phyloP scores from a whole-genome alignment of 306 rosid species.

The Trifolium pratense region DNA sequence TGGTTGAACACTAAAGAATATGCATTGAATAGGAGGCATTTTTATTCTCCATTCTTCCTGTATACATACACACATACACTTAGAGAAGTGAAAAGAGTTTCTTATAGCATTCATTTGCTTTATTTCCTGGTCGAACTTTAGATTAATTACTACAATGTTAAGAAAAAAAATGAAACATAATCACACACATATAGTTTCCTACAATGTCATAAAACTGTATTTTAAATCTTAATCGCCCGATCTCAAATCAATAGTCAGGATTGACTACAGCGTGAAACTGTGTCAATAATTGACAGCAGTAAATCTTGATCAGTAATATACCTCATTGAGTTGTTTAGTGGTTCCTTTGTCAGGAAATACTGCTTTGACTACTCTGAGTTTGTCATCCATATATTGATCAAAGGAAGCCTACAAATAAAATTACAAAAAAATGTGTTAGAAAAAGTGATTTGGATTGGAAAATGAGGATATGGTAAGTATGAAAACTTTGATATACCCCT shows the following conservation, averaged over 20 bases:
- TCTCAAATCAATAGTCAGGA: too few species aligned
- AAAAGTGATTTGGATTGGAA: not conserved
- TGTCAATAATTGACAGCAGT: too few species aligned
- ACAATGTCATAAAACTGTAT: too few species aligned
- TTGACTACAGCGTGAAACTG: too few species aligned
- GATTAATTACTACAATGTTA: too few species aligned
- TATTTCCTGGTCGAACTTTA: too few species aligned
- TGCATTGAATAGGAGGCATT: slow-evolving; percentile 45
- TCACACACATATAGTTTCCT: not conserved
- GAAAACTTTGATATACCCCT: slow-evolving; percentile 39
- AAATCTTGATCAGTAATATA: too few species aligned
- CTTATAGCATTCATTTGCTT: too few species aligned
- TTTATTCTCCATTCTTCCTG: slow-evolving; percentile 64
- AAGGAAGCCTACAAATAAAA: slow-evolving; percentile 52
- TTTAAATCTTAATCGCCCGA: too few species aligned
- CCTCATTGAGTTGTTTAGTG: slow-evolving; percentile 46
- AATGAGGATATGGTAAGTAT: slow-evolving; percentile 3
- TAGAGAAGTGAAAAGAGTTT: too few species aligned
- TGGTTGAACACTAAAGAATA: slow-evolving; percentile 49
- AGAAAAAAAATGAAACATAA: not conserved
- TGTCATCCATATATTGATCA: slow-evolving; percentile 58
- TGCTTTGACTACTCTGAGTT: slow-evolving; percentile 38
- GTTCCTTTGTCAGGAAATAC: slow-evolving; percentile 40
- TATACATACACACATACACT: not conserved
- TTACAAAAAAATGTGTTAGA: not conserved